Evolutionary conservation across 2,329 filamentous ascomycete genomes (phyloP), one percentile per base, ranked within the genome.

Genomic region (Ascochyta lentis): DNA sequence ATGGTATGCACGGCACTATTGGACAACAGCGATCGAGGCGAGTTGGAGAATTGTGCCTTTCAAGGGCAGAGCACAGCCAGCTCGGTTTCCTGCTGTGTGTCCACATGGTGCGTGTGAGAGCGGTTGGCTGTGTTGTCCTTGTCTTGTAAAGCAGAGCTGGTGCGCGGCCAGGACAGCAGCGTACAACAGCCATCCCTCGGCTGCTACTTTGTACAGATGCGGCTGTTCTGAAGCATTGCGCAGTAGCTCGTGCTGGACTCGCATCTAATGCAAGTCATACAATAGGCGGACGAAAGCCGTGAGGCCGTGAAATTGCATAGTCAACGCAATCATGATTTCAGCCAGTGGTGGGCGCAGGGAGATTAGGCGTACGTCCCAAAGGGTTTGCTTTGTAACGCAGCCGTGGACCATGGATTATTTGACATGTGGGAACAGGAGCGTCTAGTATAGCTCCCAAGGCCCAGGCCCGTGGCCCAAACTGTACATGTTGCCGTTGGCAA

Each of bases 371-470:
- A 26, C 41, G 38, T 50, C 34, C 54, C 47, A 56, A 47, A 23
- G 49, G 35, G 31, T 52, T 50, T 41, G 49, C 49, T 49, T 52
- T 61, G 63, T 57, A 64, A 59, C 58, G 47, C 47, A 54, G 46
- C 55, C 53, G 35, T 53, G 39, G 59, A 49, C 45, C 40, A 54
- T 48, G 43, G 46, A 49, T 19, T 3, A 19, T 39, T 57, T 57
- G 51, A 56, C 51, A 50, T 59, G 50, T 57, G 56, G 65, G 66
- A 66, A 64, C 67, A 60, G 57, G 61, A 59, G 62, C 47, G 42
- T 58, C 62, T 65, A 60, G 56, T 64, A 68, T 66, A 64, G 64
- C 51, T 44, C 35, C 42, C 38, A 15, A 38, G 39, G 48, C 44
- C 60, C 49, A 55, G 61, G 61, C 39, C 50, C 57, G 44, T 49